phyloP scores from a whole-genome alignment of 495 filamentous ascomycete species.

The Annulohypoxylon bovei region DNA sequence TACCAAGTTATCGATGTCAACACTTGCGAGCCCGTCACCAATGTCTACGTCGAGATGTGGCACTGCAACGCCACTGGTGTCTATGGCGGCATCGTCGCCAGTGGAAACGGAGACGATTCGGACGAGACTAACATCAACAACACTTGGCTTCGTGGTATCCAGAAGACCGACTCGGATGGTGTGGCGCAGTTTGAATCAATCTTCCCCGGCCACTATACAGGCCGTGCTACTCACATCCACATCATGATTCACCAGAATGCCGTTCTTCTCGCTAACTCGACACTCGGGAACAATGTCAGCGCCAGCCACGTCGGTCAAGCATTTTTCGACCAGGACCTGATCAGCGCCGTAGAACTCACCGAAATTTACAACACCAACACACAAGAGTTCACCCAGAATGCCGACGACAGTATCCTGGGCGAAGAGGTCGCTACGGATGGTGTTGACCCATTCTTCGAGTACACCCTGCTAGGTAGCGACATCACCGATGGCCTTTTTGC shows the following conservation, averaged over 20 bases:
- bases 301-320: conserved; percentile 65
- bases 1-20: conserved; percentile 68
- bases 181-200: conserved; percentile 61
- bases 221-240: conserved; percentile 46
- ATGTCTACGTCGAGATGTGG: conserved; percentile 70
- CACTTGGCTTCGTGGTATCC: conserved; percentile 64
- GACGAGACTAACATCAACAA: conserved; percentile 58
- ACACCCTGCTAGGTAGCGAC: conserved; percentile 58
- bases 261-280: conserved; percentile 52
- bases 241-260: conserved; percentile 58
- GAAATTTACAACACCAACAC: conserved; percentile 64
- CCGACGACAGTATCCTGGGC: conserved; percentile 48
- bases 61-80: conserved; percentile 60
- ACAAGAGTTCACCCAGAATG: conserved; percentile 54
- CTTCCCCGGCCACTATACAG: conserved; percentile 66
- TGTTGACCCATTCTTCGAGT: conserved; percentile 52
- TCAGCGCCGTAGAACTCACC: conserved; percentile 59
- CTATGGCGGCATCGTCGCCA: conserved; percentile 64
- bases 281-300: conserved; percentile 54
- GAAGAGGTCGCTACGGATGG: conserved; percentile 46
- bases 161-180: conserved; percentile 60
- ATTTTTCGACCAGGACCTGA: conserved; percentile 64
- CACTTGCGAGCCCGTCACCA: conserved; percentile 65
- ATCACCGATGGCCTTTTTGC: conserved; percentile 62
- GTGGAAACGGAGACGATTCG: conserved; percentile 60